These are phyloP conservation scores for Sparassis latifolia DNA, from an alignment of 1,284 basidiomycete species.

Conservation along the genomic window DNA sequence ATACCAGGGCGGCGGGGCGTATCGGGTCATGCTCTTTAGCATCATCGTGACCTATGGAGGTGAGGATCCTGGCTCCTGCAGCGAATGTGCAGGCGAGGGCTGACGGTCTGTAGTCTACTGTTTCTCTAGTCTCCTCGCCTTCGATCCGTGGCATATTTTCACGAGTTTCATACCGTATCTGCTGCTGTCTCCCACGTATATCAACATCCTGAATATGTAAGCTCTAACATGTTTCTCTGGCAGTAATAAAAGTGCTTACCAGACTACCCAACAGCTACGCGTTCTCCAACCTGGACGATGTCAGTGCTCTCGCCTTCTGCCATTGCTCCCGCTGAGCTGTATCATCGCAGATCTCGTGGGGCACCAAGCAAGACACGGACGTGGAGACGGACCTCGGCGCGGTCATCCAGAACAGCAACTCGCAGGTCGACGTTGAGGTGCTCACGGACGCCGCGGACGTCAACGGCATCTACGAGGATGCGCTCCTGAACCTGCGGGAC, in stretches of 20 bases:
- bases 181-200: constrained; percentile 82
- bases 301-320: constrained; percentile 25
- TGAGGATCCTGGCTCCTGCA: constrained; percentile 25
- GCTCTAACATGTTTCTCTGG: constrained; percentile 20
- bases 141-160: constrained; percentile 92
- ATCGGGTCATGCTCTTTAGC: constrained; percentile 79
- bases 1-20: constrained; percentile 54
- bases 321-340: constrained; percentile 3
- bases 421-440: constrained; percentile 86
- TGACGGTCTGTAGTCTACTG: constrained; percentile 50
- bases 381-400: constrained; percentile 74
- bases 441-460: constrained; percentile 83
- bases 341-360: constrained; percentile 70
- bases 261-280: constrained; percentile 47
- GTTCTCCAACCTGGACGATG: constrained; percentile 79
- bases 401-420: constrained; percentile 71
- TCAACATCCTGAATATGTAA: constrained; percentile 83
- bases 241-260: not conserved
- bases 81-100: not conserved
- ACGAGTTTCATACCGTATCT: constrained; percentile 90
- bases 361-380: constrained; percentile 77
- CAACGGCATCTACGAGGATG: constrained; percentile 86
- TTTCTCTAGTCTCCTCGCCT: constrained; percentile 74
- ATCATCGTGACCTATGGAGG: constrained; percentile 82
- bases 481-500: constrained; percentile 75